These are phyloP conservation scores for Sporothrix mexicana DNA, from an alignment of 2,329 filamentous ascomycete species.

Conservation along the genomic window DNA sequence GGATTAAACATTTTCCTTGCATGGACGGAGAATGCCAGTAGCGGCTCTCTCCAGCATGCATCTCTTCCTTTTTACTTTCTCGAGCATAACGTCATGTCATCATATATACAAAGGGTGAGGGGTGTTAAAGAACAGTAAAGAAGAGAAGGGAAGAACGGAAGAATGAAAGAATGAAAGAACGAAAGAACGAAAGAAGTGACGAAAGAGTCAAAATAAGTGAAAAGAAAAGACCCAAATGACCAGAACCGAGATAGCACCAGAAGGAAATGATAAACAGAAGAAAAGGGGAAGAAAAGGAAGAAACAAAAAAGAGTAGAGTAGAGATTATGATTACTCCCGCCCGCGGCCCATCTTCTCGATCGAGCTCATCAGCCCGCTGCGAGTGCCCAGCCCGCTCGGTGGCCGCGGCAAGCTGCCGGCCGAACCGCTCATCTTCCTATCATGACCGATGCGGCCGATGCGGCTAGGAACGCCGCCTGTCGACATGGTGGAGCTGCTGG, in stretches of 20 bases:
- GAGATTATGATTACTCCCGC: constrained; percentile 43
- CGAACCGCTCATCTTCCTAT: constrained; percentile 52
- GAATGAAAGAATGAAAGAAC: neutral
- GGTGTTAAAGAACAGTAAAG: constrained; percentile 9
- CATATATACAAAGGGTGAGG: constrained; percentile 32
- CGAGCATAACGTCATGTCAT: constrained; percentile 35
- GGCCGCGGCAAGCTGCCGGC: constrained; percentile 55
- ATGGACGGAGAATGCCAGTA: neutral
- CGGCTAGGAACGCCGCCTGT: constrained; percentile 53
- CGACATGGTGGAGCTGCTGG: constrained; percentile 50
- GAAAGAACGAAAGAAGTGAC: neutral
- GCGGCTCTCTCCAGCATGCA: neutral
- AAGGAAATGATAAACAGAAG: neutral
- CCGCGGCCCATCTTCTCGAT: constrained; percentile 83
- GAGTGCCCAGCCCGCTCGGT: constrained; percentile 53
- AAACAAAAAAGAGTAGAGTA: neutral
- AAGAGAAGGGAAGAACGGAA: neutral
- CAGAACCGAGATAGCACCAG: constrained; percentile 1
- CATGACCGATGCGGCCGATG: constrained; percentile 53
- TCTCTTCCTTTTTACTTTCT: neutral
- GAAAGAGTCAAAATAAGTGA: neutral
- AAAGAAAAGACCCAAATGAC: neutral
- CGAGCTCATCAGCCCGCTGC: constrained; percentile 80
- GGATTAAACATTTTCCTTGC: constrained; percentile 25
- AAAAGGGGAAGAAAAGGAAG: neutral